Percentiles rank a stretch among this genome's conserved stretches.
Evolutionary conservation across 306 rosid species (phyloP).

Genomic region (Cicer yamashitae): DNA sequence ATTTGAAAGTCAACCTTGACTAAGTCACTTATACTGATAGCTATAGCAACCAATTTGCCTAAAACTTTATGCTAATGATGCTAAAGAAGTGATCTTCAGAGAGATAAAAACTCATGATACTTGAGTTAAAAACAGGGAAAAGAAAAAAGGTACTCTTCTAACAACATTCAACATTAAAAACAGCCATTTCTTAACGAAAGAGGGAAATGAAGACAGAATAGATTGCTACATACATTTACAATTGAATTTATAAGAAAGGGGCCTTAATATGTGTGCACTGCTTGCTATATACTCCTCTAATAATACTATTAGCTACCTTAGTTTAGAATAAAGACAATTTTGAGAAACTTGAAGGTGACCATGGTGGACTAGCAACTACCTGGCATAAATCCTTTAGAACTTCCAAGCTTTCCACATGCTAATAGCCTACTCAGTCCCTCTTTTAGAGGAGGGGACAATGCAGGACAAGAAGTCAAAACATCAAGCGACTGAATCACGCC

Average conservation of each 20-base stretch:
- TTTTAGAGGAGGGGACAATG: conserved; percentile 54
- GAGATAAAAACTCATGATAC: neutral
- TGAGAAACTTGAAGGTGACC: conserved; percentile 20
- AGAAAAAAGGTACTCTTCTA: neutral
- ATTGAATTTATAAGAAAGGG: conserved; percentile 9
- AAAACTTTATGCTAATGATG: neutral
- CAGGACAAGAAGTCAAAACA: conserved; percentile 60
- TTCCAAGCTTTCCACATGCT: conserved; percentile 21
- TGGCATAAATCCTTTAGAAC: conserved; percentile 20
- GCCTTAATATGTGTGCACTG: conserved; percentile 8
- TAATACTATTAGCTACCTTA: neutral
- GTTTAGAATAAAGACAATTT: conserved; percentile 7
- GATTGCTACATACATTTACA: conserved; percentile 1
- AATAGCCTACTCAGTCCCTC: conserved; percentile 47
- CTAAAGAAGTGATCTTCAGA: neutral
- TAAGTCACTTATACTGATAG: neutral
- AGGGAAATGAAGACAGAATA: neutral
- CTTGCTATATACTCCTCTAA: conserved; percentile 19
- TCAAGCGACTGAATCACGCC: conserved; percentile 67
- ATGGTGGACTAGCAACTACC: conserved; percentile 3
- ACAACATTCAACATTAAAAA: neutral
- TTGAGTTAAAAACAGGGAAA: neutral
- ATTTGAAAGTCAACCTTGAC: neutral
- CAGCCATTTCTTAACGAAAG: neutral
- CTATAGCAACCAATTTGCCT: neutral